Evolutionary conservation across 2,329 filamentous ascomycete species (phyloP), one percentile per base, ranked within the genome.

Genomic region (Fusarium subtropicale): DNA sequence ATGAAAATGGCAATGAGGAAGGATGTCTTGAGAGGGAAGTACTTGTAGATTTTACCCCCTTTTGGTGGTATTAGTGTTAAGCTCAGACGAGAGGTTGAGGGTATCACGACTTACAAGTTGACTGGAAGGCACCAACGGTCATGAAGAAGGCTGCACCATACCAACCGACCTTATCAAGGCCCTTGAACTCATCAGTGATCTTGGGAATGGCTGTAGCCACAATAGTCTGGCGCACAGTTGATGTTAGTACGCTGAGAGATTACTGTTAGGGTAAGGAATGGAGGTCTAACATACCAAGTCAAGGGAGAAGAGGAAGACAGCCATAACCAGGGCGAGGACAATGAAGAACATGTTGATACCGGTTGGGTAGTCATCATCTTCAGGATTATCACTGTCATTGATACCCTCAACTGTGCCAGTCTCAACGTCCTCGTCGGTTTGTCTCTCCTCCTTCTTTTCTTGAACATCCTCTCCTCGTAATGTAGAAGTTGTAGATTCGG

Each of bases 131-230:
- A 12, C 80, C 83, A 31, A 83, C 73, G 3, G 83, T 84, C 69
- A 86, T 78, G 75, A 86, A 85, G 69, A 84, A 87, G 42, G 84
- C 84, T 18, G 85, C 81, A 3, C 85, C 86, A 68, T 90, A 90
- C 88, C 88, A 90, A 24, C 84, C 83, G 15, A 87, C 82, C 64
- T 87, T 83, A 36, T 82, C 80, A 20, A 87, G 80, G 48, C 83
- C 80, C 59, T 84, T 79, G 77, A 86, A 85, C 41, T 85, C 81
- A 66, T 81, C 82, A 2, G 86, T 87, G 71, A 88, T 87, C 64
- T 84, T 84, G 12, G 86, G 86, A 41, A 88, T 86, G 12, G 85
- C 86, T 0, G 85, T 87, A 6, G 84, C 84, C n/a, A 87, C 82
- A 58, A 87, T 87, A 16, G 85, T 87, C 82, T 85, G 34, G 36